Evolutionary conservation across 768 basidiomycete species (phyloP).

Genomic region (Austroboletus festivus): DNA sequence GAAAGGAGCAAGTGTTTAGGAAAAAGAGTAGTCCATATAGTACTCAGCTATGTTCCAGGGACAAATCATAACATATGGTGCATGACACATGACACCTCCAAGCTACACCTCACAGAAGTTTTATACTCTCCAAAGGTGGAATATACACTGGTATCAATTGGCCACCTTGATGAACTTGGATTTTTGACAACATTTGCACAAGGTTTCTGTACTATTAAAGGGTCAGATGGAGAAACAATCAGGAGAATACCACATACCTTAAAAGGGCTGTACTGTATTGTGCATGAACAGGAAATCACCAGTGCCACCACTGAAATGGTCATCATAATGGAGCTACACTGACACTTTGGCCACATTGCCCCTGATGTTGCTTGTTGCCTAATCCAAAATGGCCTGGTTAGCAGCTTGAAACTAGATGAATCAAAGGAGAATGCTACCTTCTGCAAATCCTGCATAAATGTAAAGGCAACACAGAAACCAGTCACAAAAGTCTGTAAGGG

Average conservation of each 20-base stretch:
- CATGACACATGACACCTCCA: too few species aligned
- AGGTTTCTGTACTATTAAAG: background rate
- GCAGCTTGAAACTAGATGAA: conserved; percentile 27
- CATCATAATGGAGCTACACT: conserved; percentile 32
- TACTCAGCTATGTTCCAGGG: too few species aligned
- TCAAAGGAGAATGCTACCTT: conserved; percentile 19
- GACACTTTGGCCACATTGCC: conserved; percentile 35
- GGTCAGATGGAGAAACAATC: background rate
- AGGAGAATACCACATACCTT: background rate
- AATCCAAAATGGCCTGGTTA: conserved; percentile 29
- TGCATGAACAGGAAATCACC: background rate
- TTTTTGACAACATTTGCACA: background rate
- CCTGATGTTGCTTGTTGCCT: conserved; percentile 19
- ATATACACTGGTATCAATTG: conserved; percentile 33
- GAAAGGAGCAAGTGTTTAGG: too few species aligned
- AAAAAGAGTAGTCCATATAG: background rate
- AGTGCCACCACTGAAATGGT: background rate
- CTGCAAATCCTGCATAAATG: conserved; percentile 45
- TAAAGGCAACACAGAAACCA: conserved; percentile 37
- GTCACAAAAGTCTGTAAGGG: conserved; percentile 20
- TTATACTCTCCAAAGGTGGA: conserved; percentile 24
- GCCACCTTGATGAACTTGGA: background rate
- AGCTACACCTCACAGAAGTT: background rate
- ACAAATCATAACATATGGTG: background rate
- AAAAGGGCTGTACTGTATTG: conserved; percentile 26